These are phyloP conservation scores for Backusella morwellensis DNA, from an alignment of 192 early-diverging fungal genomes.

Conservation along the genomic window DNA sequence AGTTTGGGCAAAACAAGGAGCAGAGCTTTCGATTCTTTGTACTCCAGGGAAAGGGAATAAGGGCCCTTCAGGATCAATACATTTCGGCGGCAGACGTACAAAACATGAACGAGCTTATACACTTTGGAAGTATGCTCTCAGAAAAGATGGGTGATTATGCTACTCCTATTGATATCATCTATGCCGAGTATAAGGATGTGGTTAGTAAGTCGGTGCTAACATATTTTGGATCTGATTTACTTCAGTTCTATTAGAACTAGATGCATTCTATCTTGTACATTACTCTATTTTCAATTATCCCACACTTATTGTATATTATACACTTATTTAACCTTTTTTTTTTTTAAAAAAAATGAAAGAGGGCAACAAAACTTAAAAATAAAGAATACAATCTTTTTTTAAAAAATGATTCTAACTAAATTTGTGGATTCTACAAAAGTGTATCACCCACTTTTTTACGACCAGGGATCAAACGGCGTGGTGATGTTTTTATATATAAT, in stretches of 20 bases:
- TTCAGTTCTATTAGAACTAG: not conserved
- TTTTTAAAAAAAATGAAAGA: not conserved
- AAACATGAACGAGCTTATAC: not conserved
- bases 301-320: not conserved
- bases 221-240: not conserved
- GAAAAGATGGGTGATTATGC: not conserved
- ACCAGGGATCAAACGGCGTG: not conserved
- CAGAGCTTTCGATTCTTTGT: not conserved
- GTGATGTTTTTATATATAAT: not conserved
- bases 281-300: not conserved
- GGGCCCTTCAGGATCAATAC: not conserved
- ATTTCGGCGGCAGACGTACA: not conserved
- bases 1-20: conserved; percentile 1
- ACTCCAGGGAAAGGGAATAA: not conserved
- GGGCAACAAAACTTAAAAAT: not conserved
- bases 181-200: not conserved
- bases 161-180: not conserved
- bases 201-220: not conserved
- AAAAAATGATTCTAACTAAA: not conserved
- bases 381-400: not conserved
- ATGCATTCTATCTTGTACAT: not conserved
- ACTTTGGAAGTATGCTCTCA: not conserved
- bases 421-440: not conserved
- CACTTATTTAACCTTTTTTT: not conserved
- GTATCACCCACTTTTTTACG: not conserved